Percentiles rank a stretch among this genome's conserved stretches.
These are phyloP conservation scores for Geosmithia morbida DNA, from an alignment of 2,329 filamentous ascomycete species.

Conservation along the genomic window DNA sequence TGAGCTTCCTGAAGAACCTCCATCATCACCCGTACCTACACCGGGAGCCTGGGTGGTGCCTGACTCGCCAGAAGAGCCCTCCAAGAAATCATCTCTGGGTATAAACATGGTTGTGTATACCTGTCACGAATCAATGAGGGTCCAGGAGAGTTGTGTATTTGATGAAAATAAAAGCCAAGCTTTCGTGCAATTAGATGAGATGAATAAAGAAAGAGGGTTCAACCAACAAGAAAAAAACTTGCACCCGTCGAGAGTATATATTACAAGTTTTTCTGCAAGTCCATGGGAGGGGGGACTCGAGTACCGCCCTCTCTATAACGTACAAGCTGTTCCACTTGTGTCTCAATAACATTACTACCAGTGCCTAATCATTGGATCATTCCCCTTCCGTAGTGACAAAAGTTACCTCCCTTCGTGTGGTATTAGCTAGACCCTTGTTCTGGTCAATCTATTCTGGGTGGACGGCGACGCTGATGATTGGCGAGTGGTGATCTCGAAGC, in stretches of 20 bases:
- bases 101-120: not conserved
- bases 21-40: slow-evolving; percentile 30
- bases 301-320: not conserved
- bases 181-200: not conserved
- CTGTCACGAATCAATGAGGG: no score
- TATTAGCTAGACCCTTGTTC: not conserved
- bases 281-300: not conserved
- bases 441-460: not conserved
- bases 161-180: not conserved
- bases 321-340: not conserved
- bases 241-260: not conserved
- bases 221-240: not conserved
- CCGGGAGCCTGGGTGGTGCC: slow-evolving; percentile 19
- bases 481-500: slow-evolving; percentile 11
- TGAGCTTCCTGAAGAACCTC: slow-evolving; percentile 52
- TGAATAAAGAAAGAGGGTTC: not conserved
- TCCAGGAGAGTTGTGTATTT: no score
- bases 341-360: not conserved
- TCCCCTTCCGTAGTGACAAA: not conserved
- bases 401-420: not conserved
- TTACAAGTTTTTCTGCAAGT: not conserved
- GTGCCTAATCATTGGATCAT: not conserved
- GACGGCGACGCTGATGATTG: slow-evolving; percentile 10
- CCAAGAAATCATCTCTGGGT: slow-evolving; percentile 1
- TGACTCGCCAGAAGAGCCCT: slow-evolving; percentile 9